Evolutionary conservation across 176 grass and related monocot genomes (phyloP).

Genomic region (Avena insularis): DNA sequence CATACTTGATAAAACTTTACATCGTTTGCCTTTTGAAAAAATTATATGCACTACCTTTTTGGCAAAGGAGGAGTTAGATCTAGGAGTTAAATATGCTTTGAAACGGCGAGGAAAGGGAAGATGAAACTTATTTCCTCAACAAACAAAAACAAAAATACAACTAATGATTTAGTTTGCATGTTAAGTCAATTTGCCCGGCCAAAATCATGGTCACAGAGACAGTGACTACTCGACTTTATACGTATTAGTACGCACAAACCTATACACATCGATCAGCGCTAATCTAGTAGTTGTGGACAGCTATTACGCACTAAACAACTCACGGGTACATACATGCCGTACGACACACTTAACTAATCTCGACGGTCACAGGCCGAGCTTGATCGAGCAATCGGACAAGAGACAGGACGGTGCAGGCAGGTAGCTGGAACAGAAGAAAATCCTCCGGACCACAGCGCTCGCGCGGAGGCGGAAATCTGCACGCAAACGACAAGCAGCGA

Average conservation of each 20-base stretch:
- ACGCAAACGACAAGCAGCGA: background rate
- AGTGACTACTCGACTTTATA: background rate
- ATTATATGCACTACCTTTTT: no score
- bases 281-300: constrained; percentile 34
- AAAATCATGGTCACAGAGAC: background rate
- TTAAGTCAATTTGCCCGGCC: no score
- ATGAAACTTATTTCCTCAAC: no score
- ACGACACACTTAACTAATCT: constrained; percentile 34
- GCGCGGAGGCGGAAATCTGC: background rate
- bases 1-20: no score
- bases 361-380: background rate
- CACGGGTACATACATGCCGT: constrained; percentile 10
- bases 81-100: no score
- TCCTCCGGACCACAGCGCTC: background rate
- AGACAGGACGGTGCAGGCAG: background rate
- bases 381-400: constrained; percentile 1
- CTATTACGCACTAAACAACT: constrained; percentile 17
- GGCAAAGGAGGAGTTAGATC: no score
- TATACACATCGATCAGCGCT: background rate
- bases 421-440: background rate
- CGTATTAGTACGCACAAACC: background rate
- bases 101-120: no score
- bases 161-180: no score
- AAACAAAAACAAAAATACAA: no score
- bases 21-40: no score